These are phyloP conservation scores for Nemophila menziesii DNA, from an alignment of 257 asterid genomes.

Conservation along the genomic window DNA sequence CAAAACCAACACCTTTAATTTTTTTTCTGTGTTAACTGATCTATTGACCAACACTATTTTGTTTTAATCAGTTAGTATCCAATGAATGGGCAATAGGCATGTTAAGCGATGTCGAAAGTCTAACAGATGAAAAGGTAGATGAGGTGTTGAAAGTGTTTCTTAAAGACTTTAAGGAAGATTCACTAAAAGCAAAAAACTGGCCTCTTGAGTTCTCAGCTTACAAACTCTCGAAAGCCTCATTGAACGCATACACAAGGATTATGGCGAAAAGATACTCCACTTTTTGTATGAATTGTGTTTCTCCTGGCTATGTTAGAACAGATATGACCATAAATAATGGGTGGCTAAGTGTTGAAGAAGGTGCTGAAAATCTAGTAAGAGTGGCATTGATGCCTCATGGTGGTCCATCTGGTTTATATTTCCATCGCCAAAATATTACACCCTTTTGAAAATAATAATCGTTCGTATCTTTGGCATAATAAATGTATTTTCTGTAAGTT, in stretches of 20 bases:
- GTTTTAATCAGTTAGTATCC: slow-evolving; percentile 23
- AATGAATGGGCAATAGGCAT: slow-evolving; percentile 36
- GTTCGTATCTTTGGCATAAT: too few species aligned
- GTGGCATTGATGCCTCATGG: too few species aligned
- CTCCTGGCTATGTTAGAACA: slow-evolving; percentile 14
- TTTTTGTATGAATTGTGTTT: background rate
- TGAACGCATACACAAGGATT: background rate
- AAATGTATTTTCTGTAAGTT: too few species aligned
- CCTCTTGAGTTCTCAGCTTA: slow-evolving; percentile 12
- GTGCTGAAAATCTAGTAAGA: too few species aligned
- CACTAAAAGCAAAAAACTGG: slow-evolving; percentile 37
- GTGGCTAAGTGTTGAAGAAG: background rate
- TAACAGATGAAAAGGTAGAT: slow-evolving; percentile 36
- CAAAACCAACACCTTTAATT: background rate
- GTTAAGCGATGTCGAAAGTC: slow-evolving; percentile 28
- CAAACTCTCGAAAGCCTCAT: slow-evolving; percentile 1
- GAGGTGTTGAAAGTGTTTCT: slow-evolving; percentile 31
- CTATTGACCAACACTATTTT: background rate
- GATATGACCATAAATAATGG: slow-evolving; percentile 4
- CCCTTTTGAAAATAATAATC: too few species aligned
- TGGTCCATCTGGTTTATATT: too few species aligned
- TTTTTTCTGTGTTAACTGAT: too few species aligned
- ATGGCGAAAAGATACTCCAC: background rate
- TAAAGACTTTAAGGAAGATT: slow-evolving; percentile 34
- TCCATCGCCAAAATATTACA: too few species aligned